Conservation (phyloP, 2,329 filamentous ascomycete genomes). For the Cytospora chrysosperma region DNA sequence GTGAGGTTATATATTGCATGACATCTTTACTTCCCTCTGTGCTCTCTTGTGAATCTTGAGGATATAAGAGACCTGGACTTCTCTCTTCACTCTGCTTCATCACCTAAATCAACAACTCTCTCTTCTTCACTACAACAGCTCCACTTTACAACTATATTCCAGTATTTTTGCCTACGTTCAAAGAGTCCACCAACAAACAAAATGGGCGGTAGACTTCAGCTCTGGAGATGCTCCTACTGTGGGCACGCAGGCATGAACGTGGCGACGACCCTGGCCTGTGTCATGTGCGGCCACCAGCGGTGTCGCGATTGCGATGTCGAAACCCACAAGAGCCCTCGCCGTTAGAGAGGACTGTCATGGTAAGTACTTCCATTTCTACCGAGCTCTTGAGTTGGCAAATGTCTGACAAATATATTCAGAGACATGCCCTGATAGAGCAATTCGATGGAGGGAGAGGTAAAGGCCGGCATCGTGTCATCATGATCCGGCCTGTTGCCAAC, state of each 20-base stretch:
- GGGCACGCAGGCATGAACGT: neutral
- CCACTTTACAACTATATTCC: neutral
- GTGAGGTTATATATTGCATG: neutral
- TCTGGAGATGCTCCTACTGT: constrained; percentile 11
- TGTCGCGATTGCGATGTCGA: neutral
- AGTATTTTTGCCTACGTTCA: neutral
- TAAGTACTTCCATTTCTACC: neutral
- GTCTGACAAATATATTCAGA: neutral
- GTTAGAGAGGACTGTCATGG: neutral
- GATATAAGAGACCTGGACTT: no score
- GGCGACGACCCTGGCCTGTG: neutral
- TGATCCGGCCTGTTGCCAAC: neutral
- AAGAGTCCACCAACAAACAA: neutral
- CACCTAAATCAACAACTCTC: no score
- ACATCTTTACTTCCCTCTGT: no score
- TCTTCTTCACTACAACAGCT: neutral
- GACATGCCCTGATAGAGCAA: neutral
- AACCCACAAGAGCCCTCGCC: neutral
- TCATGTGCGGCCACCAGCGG: neutral
- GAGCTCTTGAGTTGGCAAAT: neutral
- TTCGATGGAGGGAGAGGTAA: neutral
- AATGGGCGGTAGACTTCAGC: neutral
- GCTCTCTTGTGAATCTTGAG: no score
- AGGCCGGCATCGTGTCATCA: neutral
- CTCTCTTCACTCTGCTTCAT: neutral